Conservation (phyloP, 805 yeast species). For the Jamesozyma spencerorum region DNA sequence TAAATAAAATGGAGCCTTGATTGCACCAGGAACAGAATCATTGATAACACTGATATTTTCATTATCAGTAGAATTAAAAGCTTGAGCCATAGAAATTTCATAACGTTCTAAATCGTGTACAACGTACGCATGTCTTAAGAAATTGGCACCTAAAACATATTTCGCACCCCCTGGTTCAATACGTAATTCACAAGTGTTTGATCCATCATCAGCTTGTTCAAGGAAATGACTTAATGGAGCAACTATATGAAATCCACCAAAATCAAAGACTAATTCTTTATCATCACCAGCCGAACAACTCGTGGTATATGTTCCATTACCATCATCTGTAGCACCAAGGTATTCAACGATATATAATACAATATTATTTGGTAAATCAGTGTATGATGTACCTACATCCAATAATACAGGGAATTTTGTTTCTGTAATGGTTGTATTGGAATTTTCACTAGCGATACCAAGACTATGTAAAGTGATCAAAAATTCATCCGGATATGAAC, state of each 20-base stretch:
- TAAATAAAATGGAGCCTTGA: constrained; percentile 37
- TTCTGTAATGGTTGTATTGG: constrained; percentile 19
- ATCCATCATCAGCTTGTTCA: too few relatives aligned
- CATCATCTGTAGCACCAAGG: constrained; percentile 38
- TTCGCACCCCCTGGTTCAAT: constrained; percentile 14
- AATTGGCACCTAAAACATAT: constrained; percentile 49
- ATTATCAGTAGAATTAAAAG: constrained; percentile 12
- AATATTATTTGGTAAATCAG: constrained; percentile 36
- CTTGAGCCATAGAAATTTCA: constrained; percentile 43
- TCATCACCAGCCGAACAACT: too few relatives aligned
- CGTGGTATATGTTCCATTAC: constrained; percentile 38
- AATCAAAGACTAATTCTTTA: constrained; percentile 46
- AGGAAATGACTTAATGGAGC: constrained; percentile 38
- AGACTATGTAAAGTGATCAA: constrained; percentile 30
- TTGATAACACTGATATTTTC: constrained; percentile 38
- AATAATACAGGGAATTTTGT: constrained; percentile 33
- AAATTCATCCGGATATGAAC: constrained; percentile 18
- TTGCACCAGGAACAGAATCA: constrained; percentile 41
- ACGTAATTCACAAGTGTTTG: constrained; percentile 43
- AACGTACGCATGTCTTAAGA: constrained; percentile 46
- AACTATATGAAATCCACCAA: constrained; percentile 52
- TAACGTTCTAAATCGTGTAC: constrained; percentile 47
- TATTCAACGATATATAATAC: constrained; percentile 30
- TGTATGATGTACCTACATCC: constrained; percentile 37
- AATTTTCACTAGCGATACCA: constrained; percentile 13